Evolutionary conservation across 805 yeast genomes (phyloP).

Genomic region (Grigorovia jiainica): DNA sequence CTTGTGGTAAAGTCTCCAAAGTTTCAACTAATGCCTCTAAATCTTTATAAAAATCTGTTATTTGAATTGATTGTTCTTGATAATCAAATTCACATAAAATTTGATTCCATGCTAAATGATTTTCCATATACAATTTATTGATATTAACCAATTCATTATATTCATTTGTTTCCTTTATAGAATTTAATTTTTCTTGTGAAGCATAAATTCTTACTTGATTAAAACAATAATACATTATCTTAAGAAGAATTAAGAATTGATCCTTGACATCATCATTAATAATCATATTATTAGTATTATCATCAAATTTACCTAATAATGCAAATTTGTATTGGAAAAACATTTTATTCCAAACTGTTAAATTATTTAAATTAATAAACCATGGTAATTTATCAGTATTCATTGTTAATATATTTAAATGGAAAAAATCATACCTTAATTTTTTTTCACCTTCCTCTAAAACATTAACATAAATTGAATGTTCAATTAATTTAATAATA

Average conservation of each 20-base stretch:
- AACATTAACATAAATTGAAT: constrained; percentile 22
- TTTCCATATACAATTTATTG: constrained; percentile 23
- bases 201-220: constrained; percentile 30
- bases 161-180: constrained; percentile 11
- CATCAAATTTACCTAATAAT: constrained; percentile 2
- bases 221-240: constrained; percentile 33
- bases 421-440: constrained; percentile 20
- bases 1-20: constrained; percentile 31
- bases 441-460: constrained; percentile 34
- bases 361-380: constrained; percentile 37
- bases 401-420: constrained; percentile 16
- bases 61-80: constrained; percentile 43
- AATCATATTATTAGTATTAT: constrained; percentile 2
- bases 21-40: constrained; percentile 50
- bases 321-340: constrained; percentile 28
- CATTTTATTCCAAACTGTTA: constrained; percentile 34
- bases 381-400: constrained; percentile 32
- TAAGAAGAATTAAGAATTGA: constrained; percentile 30
- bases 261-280: constrained; percentile 4
- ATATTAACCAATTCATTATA: constrained; percentile 8
- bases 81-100: constrained; percentile 42
- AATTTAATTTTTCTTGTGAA: constrained; percentile 14
- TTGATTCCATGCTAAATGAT: constrained; percentile 45
- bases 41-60: constrained; percentile 62
- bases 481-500: constrained; percentile 17